Percentiles rank a stretch among this genome's conserved stretches.
Evolutionary conservation across 2,329 filamentous ascomycete species (phyloP).

Genomic region (Aspergillus viridinutans): DNA sequence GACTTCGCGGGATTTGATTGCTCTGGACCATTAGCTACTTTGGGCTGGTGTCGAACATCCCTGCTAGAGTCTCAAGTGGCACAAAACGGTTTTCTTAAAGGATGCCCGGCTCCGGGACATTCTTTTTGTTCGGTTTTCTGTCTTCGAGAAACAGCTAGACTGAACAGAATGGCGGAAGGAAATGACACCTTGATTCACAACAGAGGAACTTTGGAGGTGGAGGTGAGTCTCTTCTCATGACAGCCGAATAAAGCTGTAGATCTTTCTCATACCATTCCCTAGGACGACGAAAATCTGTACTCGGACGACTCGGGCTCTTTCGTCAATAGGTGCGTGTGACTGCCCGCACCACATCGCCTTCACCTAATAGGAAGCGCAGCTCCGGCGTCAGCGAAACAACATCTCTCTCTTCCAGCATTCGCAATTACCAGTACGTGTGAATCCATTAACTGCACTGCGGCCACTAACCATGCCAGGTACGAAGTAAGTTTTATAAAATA

Average conservation of each 20-base stretch:
- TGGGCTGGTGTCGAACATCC: background rate
- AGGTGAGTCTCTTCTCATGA: background rate
- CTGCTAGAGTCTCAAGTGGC: background rate
- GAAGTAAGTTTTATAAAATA: background rate
- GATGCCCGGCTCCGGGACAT: background rate
- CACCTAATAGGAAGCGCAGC: background rate
- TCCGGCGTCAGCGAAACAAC: background rate
- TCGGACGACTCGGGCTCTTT: background rate
- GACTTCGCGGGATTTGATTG: no score
- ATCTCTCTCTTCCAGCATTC: background rate
- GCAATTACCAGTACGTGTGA: background rate
- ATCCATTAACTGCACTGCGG: background rate
- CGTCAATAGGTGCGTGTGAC: background rate
- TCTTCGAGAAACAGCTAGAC: background rate
- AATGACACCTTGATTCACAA: background rate
- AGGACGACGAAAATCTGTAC: background rate
- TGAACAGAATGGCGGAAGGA: background rate
- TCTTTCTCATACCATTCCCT: background rate
- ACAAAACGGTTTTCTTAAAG: background rate
- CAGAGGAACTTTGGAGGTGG: background rate
- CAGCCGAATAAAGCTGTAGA: no score
- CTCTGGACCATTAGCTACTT: background rate
- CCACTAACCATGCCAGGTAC: background rate
- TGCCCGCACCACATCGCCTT: background rate
- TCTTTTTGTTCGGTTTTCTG: no score